Percentiles rank a stretch among this genome's conserved stretches.
phyloP scores from a whole-genome alignment of 2,329 filamentous ascomycete species.

The Xylaria sp. region DNA sequence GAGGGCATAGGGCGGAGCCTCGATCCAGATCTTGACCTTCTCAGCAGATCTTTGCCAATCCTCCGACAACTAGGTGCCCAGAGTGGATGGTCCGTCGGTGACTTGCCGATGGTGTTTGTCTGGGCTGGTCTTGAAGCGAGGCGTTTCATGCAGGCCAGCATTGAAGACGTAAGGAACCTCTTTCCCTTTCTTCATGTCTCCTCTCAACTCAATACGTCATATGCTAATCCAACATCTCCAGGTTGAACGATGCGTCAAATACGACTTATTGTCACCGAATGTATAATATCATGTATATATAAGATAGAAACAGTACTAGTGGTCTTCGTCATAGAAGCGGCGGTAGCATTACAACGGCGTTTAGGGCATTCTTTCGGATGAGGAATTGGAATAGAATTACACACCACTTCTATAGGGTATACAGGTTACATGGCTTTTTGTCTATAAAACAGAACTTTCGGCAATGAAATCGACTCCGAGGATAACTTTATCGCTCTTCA shows the following conservation, averaged over 20 bases:
- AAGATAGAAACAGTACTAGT: no score
- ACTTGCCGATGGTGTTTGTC: slow-evolving; percentile 85
- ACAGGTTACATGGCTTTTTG: neutral
- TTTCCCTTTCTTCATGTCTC: no score
- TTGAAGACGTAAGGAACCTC: slow-evolving; percentile 73
- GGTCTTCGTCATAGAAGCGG: slow-evolving; percentile 13
- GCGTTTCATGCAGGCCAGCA: slow-evolving; percentile 85
- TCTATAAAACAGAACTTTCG: neutral
- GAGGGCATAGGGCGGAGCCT: slow-evolving; percentile 91
- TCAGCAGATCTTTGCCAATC: slow-evolving; percentile 86
- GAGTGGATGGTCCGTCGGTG: slow-evolving; percentile 70
- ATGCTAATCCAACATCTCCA: slow-evolving; percentile 39
- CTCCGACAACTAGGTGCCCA: slow-evolving; percentile 84
- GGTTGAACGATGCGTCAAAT: slow-evolving; percentile 90
- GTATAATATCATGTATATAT: slow-evolving; percentile 56
- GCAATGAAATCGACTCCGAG: neutral
- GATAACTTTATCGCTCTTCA: neutral
- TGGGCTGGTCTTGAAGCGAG: slow-evolving; percentile 92
- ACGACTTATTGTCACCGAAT: slow-evolving; percentile 86
- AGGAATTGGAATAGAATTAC: slow-evolving; percentile 6
- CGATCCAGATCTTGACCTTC: slow-evolving; percentile 85
- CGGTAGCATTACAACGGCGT: slow-evolving; percentile 33
- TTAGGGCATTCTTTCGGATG: slow-evolving; percentile 22
- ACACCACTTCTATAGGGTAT: slow-evolving; percentile 23
- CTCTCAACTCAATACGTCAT: neutral